phyloP scores from a whole-genome alignment of 2,329 filamentous ascomycete genomes.

The Stagonosporopsis cucurbitacearum region DNA sequence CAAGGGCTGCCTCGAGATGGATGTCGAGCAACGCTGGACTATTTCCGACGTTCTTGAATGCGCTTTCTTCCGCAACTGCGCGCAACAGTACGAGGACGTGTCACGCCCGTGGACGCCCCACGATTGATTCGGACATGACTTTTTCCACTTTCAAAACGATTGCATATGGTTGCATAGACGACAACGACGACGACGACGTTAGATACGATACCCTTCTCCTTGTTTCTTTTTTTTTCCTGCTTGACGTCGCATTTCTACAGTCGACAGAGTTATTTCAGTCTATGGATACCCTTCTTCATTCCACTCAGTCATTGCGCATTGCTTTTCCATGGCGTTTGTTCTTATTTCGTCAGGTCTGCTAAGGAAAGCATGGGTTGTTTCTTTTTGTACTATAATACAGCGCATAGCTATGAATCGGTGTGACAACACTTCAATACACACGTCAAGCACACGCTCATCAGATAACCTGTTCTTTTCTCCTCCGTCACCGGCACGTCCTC shows the following conservation, averaged over 20 bases:
- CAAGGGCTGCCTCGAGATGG: constrained; percentile 64
- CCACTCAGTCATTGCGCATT: constrained; percentile 15
- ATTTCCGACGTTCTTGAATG: constrained; percentile 63
- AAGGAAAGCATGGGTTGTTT: neutral
- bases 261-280: neutral
- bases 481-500: neutral
- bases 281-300: constrained; percentile 34
- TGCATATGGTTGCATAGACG: constrained; percentile 4
- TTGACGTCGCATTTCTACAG: neutral
- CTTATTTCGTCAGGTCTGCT: neutral
- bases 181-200: constrained; percentile 20
- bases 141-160: neutral
- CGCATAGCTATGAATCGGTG: neutral
- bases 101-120: constrained; percentile 37
- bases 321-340: neutral
- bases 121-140: constrained; percentile 23
- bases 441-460: neutral
- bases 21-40: constrained; percentile 62
- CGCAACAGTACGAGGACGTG: constrained; percentile 37
- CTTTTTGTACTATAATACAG: neutral
- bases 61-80: constrained; percentile 58
- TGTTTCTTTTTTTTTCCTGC: constrained; percentile 9
- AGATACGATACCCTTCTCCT: constrained; percentile 37
- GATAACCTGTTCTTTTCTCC: neutral
- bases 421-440: neutral